Evolutionary conservation across 1,284 basidiomycete genomes (phyloP).

Genomic region (Peniophora sp.): DNA sequence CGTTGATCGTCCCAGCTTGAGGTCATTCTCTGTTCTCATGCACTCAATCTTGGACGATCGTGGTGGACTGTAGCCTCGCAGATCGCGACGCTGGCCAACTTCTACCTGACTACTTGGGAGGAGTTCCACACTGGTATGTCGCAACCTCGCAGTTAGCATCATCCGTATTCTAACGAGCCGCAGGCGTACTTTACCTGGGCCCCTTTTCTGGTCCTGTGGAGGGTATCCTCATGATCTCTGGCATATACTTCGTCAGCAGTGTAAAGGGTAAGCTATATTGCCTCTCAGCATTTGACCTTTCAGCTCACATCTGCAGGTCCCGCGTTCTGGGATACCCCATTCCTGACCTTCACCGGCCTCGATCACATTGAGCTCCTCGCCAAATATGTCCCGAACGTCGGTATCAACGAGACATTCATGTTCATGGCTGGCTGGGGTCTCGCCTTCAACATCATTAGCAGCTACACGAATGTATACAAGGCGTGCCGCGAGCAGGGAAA

Average conservation of each 20-base stretch:
- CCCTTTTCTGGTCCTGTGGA: conserved; percentile 95
- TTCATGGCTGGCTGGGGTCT: conserved; percentile 71
- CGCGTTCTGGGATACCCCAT: conserved; percentile 76
- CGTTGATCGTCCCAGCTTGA: conserved; percentile 55
- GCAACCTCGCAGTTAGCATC: background rate
- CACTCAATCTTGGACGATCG: conserved; percentile 85
- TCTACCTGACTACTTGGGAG: conserved; percentile 97
- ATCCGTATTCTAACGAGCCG: background rate
- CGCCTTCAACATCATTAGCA: conserved; percentile 73
- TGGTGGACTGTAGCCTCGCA: conserved; percentile 95
- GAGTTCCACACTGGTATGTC: conserved; percentile 85
- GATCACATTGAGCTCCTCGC: conserved; percentile 43
- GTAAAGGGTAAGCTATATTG: conserved; percentile 45
- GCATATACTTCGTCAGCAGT: conserved; percentile 76
- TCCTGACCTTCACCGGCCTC: conserved; percentile 57
- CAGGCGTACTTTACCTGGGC: conserved; percentile 83
- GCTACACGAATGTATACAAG: conserved; percentile 71
- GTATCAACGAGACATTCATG: conserved; percentile 87
- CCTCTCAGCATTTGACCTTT: background rate
- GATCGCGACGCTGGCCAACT: conserved; percentile 84
- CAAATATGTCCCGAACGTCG: conserved; percentile 51
- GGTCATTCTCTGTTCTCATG: conserved; percentile 74
- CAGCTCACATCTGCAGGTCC: conserved; percentile 39
- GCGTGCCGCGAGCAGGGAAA: conserved; percentile 32
- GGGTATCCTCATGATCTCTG: conserved; percentile 85